Evolutionary conservation across 139 green algal genomes (phyloP).

Genomic region (Ettlia oleoabundans): DNA sequence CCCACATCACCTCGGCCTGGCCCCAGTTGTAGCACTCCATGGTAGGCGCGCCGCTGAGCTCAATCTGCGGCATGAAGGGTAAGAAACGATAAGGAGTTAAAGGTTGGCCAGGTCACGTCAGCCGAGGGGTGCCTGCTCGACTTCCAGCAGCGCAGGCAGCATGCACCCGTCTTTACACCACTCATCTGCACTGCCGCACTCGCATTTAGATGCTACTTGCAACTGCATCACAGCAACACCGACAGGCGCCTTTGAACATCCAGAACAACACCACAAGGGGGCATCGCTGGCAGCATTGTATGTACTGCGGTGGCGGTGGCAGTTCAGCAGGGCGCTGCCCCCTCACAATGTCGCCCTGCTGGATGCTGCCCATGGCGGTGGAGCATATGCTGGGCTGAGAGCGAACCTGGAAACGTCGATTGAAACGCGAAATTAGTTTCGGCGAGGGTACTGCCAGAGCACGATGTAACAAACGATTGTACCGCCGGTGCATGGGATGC

Average conservation of each 20-base stretch:
- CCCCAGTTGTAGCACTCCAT: not conserved
- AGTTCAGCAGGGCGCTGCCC: not conserved
- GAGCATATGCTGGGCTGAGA: conserved; percentile 7
- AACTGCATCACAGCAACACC: not conserved
- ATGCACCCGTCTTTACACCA: too few relatives aligned
- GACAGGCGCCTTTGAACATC: not conserved
- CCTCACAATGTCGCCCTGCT: not conserved
- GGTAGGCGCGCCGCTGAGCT: not conserved
- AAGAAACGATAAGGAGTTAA: too few relatives aligned
- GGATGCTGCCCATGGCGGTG: not conserved
- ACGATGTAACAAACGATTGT: not conserved
- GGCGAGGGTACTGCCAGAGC: not conserved
- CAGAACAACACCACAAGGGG: too few relatives aligned
- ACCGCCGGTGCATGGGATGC: too few relatives aligned
- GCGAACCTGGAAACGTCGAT: not conserved
- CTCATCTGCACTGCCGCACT: not conserved
- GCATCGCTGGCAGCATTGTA: not conserved
- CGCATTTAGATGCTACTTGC: not conserved
- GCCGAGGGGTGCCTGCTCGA: too few relatives aligned
- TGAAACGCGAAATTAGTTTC: not conserved
- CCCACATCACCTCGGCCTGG: not conserved
- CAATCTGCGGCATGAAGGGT: not conserved
- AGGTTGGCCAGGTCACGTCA: too few relatives aligned
- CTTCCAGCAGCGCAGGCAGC: too few relatives aligned
- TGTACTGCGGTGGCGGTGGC: not conserved